Base-by-base conservation (phyloP, 345 rosid species). In the Raphanus sativus region DNA sequence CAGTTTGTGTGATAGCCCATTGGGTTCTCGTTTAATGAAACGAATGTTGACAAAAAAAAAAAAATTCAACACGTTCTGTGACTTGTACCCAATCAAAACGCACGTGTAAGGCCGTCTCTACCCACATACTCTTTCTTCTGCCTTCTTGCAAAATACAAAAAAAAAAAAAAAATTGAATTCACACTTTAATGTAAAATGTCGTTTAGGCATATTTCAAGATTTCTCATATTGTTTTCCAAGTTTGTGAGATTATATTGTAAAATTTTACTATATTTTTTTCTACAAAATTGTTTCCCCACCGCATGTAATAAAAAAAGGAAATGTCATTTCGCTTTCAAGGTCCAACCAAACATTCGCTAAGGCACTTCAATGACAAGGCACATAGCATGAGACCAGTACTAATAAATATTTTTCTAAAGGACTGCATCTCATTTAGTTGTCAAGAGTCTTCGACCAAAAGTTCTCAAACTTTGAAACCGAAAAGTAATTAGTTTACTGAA, bases 401-500 rank as follows among this genome's bases (percentile, higher is more conserved):
- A 9, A 38, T 38, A 38, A 6, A 10, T 10, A 38, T 38, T 38
- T 38, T 38, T 21, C 21, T 21, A 21, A 21, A 21, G 45, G 4
- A 38, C 45, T 38, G 45, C 13, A 38, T 38, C 45, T 38, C 45
- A 38, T 38, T 38, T 38, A 38, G 45, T 38, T 36, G 42, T 36
- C 8, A 36, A 33, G 36, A 33, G 36, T 42, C 73, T 2, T 64
- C 48, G 63, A 64, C 61, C 4, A 38, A 63, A 65, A 70, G 4
- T 21, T 29, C 30, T 25, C 16, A 26, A 42, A 71, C 54, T 7
- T 65, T n/a, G 52, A 77, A 34, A 64, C 38, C 33, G 26, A 24
- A 56, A 56, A 70, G 67, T 65, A 24, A 71, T 21, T 56, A 21
- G 75, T 70, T 59, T 77, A 65, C 42, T 42, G 71, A 32, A 65